A percentile compares a stretch with the other conserved stretches of the same genome.
Evolutionary conservation across 2,329 filamentous ascomycete species (phyloP).

Genomic region (Atkinsonella hypoxylon): DNA sequence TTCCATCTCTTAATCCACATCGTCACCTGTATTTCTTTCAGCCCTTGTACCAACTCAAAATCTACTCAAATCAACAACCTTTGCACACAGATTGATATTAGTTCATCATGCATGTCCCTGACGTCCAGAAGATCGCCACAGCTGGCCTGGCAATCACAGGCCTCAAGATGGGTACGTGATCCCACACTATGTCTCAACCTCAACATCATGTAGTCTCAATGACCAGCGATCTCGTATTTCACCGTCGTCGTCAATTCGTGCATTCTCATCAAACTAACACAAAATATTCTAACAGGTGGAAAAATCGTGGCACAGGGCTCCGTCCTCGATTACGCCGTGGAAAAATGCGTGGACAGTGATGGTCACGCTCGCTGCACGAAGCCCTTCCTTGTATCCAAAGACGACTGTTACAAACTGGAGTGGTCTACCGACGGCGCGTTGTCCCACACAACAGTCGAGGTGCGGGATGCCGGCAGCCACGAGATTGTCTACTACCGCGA

Average conservation of each 20-base stretch:
- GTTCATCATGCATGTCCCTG: constrained; percentile 11
- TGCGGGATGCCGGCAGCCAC: constrained; percentile 21
- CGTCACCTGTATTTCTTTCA: too few species aligned
- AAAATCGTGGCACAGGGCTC: constrained; percentile 19
- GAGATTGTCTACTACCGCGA: constrained; percentile 33
- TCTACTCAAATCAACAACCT: too few species aligned
- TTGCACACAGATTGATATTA: too few species aligned
- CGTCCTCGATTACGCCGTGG: constrained; percentile 29
- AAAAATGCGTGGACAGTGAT: constrained; percentile 27
- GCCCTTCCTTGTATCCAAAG: constrained; percentile 26
- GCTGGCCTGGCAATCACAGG: constrained; percentile 9
- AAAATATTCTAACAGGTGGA: constrained; percentile 5
- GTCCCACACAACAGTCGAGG: constrained; percentile 28
- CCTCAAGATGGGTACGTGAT: constrained; percentile 7
- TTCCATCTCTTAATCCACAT: background rate
- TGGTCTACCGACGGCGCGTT: constrained; percentile 26
- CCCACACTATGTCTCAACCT: background rate
- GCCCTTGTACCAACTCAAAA: too few species aligned
- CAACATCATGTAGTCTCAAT: background rate
- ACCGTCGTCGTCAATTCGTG: too few species aligned
- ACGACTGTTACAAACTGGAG: constrained; percentile 27
- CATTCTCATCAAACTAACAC: background rate
- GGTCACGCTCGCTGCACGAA: constrained; percentile 27
- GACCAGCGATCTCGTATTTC: too few species aligned
- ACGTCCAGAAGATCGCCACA: constrained; percentile 9